These are phyloP conservation scores for Gonium pectorale DNA, from an alignment of 139 green algal species.

Conservation along the genomic window DNA sequence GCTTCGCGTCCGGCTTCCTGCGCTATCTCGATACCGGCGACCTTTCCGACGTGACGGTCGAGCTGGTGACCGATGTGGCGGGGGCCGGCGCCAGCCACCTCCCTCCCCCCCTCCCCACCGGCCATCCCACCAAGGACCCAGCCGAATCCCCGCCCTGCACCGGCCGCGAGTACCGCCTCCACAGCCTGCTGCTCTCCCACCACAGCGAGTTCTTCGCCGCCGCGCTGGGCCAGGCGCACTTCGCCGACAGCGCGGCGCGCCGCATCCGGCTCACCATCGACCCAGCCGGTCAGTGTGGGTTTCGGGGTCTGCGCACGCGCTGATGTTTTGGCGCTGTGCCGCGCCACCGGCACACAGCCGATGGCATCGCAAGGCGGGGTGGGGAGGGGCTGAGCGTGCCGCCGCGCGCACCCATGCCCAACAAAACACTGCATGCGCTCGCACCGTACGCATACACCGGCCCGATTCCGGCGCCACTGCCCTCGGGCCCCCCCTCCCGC, in stretches of 20 bases:
- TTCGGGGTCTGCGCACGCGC: no score
- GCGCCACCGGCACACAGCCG: no score
- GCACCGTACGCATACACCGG: no score
- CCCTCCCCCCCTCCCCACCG: background rate
- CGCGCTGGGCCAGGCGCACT: background rate
- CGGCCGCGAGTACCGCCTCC: slow-evolving; percentile 18
- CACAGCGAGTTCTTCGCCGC: slow-evolving; percentile 32
- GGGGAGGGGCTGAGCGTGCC: no score
- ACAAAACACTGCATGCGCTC: no score
- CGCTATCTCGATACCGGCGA: background rate
- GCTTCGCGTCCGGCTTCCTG: slow-evolving; percentile 3
- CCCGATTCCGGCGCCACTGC: no score
- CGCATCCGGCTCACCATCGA: slow-evolving; percentile 9
- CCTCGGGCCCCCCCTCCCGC: no score
- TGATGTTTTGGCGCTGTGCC: no score
- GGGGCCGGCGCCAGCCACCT: background rate
- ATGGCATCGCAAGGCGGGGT: no score
- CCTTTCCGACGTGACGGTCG: slow-evolving; percentile 7
- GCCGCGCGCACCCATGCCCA: no score
- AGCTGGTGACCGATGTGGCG: background rate
- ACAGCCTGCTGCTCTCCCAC: slow-evolving; percentile 23
- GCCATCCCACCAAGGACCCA: background rate
- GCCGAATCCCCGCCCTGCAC: no score
- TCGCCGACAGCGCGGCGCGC: slow-evolving; percentile 4
- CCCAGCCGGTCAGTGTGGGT: no score